Evolutionary conservation across 805 yeast genomes (phyloP).

Genomic region (Sugiyamaella smithiae): DNA sequence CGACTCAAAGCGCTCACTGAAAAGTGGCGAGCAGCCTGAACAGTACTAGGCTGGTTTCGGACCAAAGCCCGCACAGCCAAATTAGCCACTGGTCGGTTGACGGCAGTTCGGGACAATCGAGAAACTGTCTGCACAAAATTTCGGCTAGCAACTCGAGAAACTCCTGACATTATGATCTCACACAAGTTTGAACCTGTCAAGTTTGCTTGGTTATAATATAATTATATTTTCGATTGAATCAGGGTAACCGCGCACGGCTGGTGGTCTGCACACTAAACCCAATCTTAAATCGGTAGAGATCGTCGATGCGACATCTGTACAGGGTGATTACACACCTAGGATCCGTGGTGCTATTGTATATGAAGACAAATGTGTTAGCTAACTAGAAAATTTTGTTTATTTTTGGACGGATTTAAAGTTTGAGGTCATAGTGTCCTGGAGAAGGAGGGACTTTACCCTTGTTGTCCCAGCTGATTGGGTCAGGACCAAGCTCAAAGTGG

Average conservation of each 20-base stretch:
- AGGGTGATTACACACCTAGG: too few relatives aligned
- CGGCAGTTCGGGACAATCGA: conserved; percentile 3
- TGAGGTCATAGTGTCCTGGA: conserved; percentile 9
- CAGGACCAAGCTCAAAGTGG: conserved; percentile 21
- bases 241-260: too few relatives aligned
- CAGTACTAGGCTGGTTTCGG: not conserved
- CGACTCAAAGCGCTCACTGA: conserved; percentile 3
- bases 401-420: too few relatives aligned
- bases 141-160: conserved; percentile 9
- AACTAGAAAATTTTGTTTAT: too few relatives aligned
- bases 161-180: conserved; percentile 4
- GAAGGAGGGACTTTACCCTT: conserved; percentile 24
- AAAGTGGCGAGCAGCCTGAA: conserved; percentile 2
- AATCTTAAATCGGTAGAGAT: too few relatives aligned
- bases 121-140: conserved; percentile 7
- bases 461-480: conserved; percentile 23
- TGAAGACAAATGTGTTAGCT: too few relatives aligned
- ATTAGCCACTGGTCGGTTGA: not conserved
- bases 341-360: too few relatives aligned
- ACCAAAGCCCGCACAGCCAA: not conserved
- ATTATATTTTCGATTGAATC: too few relatives aligned
- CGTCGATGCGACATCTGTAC: too few relatives aligned
- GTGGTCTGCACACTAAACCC: too few relatives aligned
- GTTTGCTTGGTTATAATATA: too few relatives aligned
- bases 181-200: too few relatives aligned